Base-by-base conservation (phyloP, 495 filamentous ascomycete genomes). In the Extremus antarcticus region DNA sequence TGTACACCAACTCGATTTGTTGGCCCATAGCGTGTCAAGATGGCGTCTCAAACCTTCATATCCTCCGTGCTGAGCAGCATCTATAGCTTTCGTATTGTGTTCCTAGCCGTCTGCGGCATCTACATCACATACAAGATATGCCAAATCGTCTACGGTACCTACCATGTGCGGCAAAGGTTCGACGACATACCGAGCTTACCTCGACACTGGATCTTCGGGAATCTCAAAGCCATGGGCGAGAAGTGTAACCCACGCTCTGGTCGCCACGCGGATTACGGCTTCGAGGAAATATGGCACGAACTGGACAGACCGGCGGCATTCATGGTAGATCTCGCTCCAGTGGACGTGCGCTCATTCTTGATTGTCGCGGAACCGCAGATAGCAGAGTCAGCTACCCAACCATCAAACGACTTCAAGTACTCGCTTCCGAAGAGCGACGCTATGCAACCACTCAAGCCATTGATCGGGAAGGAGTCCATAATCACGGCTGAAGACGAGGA, bases 361-460 rank as follows among this genome's bases (percentile, higher is more conserved):
- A 17, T 48, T 4, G 46, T 48, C 21, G 46, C 20, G 10, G 46
- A 48, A 9, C 46, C 46, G 10, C 9, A 3, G 3, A 25, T 48
- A 3, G 46, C 46, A 25, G 46, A 48, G 21, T n/a, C 46, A 3
- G 46, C 20, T 23, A 20, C 20, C 9, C 46, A 48, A 21, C 24
- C 46, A n/a, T 23, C 10, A 10, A 10, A 13, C 4, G 21, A 48
- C 13, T 48, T 24, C 23, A 23, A 23, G 21, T 48, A 24, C 17
- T 48, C 46, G 19, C 11, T 25, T 10, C 46, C 46, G 21, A 48
- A 48, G 46, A 48, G 46, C 46, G 46, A 48, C 23, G 25, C 46
- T 4, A 48, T 48, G 46, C 20, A 25, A 17, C 3, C 46, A 7
- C 13, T 48, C 7, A 48, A 25, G 20, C 20, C 21, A 25, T 20